Evolutionary conservation across 2,329 filamentous ascomycete species (phyloP).

Genomic region (Magnaporthiopsis incrustans): DNA sequence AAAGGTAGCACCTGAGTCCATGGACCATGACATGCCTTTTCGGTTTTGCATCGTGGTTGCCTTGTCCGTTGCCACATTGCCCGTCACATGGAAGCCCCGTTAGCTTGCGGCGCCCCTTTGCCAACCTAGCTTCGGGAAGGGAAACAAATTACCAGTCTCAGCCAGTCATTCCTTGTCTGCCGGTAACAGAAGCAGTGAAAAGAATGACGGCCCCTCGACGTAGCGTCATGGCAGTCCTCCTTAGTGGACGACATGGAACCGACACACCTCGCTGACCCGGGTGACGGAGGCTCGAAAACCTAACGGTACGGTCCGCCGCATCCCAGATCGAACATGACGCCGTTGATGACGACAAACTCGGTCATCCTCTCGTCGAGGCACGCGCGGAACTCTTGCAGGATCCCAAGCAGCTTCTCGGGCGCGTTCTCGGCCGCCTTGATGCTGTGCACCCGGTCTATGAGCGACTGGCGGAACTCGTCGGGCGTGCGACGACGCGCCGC

Average conservation of each 20-base stretch:
- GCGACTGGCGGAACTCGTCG: not conserved
- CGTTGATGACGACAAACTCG: not conserved
- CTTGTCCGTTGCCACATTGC: no score
- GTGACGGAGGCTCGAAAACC: no score
- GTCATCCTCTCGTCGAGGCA: not conserved
- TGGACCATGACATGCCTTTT: no score
- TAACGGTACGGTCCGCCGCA: not conserved
- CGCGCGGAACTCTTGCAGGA: not conserved
- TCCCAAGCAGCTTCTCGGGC: not conserved
- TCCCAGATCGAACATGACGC: not conserved
- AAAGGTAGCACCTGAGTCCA: no score
- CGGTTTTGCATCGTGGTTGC: no score
- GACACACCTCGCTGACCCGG: not conserved
- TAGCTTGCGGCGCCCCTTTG: not conserved
- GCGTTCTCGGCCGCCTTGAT: not conserved
- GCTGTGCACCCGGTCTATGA: not conserved
- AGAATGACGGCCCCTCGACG: not conserved
- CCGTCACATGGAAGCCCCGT: not conserved
- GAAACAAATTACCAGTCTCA: not conserved
- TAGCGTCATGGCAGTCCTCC: not conserved
- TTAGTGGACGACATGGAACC: not conserved
- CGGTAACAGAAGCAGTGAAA: not conserved
- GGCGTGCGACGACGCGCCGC: not conserved
- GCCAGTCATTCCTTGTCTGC: not conserved
- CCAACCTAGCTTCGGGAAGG: no score